Evolutionary conservation across 2,329 filamentous ascomycete genomes (phyloP), one percentile per base, ranked within the genome.

Genomic region (Tolypocladium ovalisporum): DNA sequence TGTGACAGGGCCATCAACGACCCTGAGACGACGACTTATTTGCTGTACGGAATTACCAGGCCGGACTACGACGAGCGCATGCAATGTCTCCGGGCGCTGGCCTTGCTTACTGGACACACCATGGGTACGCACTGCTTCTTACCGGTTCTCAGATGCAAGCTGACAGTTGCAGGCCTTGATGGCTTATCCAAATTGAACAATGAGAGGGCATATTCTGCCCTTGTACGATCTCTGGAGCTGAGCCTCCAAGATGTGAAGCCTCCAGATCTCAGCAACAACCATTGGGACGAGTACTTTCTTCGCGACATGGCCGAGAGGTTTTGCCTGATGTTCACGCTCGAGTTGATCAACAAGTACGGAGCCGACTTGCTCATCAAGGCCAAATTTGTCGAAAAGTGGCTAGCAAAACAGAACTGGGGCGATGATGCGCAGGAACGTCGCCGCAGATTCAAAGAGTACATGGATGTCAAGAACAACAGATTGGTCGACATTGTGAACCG

Each of bases 391-490:
- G 84, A 86, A 59, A 83, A 82, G 57, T 92, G 88, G 88, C 78
- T 92, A n/a, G 80, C 76, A 37, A 84, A 82, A 63, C 89, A 91
- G 68, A 81, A 83, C 9, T 91, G 88, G 76, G 88, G 87, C 24
- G 73, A 76, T 22, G 71, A 71, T 1, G 71, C 78, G 2, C 77
- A 80, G 56, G 79, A 84, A 59, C 73, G 77, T 44, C 73, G 72
- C n/a, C 71, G 67, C 19, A 84, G 80, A 62, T 87, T 85, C 64
- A 70, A 69, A 27, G 69, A 75, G 35, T 82, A 84, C 67, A 70
- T 79, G 71, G 64, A 73, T 27, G 68, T 71, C 64, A 76, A 78
- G 65, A 71, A 73, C 64, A 86, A 81, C 68, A 65, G 71, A 19
- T 80, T 80, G 60, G 78, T 73, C 62, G 80, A 78, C 63, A 82